Conservation (phyloP, 208 protist genomes). For the Acanthamoeba triangularis region DNA sequence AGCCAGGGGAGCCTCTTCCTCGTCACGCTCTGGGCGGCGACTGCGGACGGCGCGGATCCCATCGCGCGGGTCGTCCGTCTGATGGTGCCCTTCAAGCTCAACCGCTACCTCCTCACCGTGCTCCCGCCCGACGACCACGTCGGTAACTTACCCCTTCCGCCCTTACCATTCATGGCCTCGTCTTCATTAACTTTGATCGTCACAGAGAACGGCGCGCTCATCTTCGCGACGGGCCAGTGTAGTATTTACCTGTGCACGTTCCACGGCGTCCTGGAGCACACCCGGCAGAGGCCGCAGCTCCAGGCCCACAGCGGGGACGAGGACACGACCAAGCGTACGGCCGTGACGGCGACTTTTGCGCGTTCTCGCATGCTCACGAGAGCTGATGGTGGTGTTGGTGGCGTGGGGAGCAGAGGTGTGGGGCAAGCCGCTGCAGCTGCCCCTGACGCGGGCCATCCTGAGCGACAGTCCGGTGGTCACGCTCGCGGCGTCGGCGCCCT, state of each 20-base stretch:
- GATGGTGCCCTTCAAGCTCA: constrained; percentile 42
- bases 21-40: background rate
- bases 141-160: background rate
- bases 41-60: background rate
- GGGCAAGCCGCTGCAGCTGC: constrained; percentile 54
- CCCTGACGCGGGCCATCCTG: background rate
- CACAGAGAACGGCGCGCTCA: constrained; percentile 22
- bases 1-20: constrained; percentile 16
- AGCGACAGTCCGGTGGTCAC: constrained; percentile 7
- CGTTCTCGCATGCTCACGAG: too few relatives aligned
- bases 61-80: background rate
- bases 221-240: constrained; percentile 37
- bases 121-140: constrained; percentile 1
- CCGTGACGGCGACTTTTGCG: background rate
- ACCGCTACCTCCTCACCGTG: background rate
- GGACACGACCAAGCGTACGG: background rate
- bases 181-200: background rate
- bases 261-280: background rate
- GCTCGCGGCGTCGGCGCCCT: constrained; percentile 4
- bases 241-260: constrained; percentile 23
- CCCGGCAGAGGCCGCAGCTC: background rate
- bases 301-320: background rate
- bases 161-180: too few relatives aligned
- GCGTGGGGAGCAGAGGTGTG: constrained; percentile 12
- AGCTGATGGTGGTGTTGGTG: background rate